Evolutionary conservation across 352 stramenopile genomes (phyloP), one percentile per base, ranked within the genome.

Genomic region (Phytophthora colocasiae): DNA sequence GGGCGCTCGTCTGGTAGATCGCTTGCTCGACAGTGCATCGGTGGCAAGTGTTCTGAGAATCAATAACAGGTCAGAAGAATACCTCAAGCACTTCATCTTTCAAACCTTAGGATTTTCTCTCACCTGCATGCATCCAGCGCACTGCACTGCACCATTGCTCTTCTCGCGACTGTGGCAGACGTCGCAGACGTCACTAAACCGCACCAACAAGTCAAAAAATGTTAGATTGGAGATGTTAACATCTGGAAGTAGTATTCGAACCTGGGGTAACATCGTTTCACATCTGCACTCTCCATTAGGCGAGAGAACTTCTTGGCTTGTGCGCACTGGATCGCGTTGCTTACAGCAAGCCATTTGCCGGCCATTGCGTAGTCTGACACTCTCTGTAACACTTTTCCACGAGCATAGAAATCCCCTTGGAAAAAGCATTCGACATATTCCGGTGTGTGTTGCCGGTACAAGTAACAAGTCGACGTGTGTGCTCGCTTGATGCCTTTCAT

Each of bases 331-430:
- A 75, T 47, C 12, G 58, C 54, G 36, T 65, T 65, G 52, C 48
- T 69, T 34, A 79, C 70, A 11, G 66, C 61, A 41, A 81, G 56
- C 73, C 73, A 79, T 31, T 77, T 78, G 12, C 73, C 70, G 3
- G 73, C 66, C 49, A 79, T 78, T n/a, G 55, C 56, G 39, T 77
- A 81, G 44, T 81, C 67, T 2, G 73, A 68, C 24, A 79, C 61
- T 5, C 61, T 65, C 46, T 77, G 62, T 47, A 61, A 45, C 41
- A 75, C 66, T 7, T 65, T 70, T 53, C 70, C 63, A 24, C 69
- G 66, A 22, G 59, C 69, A 27, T 66, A 51, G 39, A 77, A 71
- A 26, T 79, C 66, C 11, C 73, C 70, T 55, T 66, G 62, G 48
- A 79, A 74, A 53, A 81, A 81, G 6, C 55, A 59, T 46, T 81